These are phyloP conservation scores for Amaranthus hypochondriacus DNA, from an alignment of 148 eudicot genomes.

Conservation along the genomic window DNA sequence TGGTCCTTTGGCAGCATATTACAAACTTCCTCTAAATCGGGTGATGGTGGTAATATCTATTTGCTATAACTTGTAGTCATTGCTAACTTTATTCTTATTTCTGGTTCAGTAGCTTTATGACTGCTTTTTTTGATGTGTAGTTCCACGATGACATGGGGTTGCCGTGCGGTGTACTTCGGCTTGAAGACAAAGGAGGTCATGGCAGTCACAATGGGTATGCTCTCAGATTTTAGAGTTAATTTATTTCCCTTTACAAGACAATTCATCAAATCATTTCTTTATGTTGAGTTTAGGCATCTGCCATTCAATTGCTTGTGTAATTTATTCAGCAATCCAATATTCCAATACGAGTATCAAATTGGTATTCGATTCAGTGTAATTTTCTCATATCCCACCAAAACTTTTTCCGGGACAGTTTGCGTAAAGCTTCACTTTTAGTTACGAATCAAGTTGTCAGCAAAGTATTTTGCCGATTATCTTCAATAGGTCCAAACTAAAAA, in stretches of 20 bases:
- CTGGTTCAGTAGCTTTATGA: neutral
- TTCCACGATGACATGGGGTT: constrained; percentile 89
- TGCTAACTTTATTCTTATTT: neutral
- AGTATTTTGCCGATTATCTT: neutral
- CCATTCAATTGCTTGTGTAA: neutral
- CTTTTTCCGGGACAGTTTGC: neutral
- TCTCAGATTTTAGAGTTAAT: neutral
- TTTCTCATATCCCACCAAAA: neutral
- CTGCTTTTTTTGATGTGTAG: constrained; percentile 30
- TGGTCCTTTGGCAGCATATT: constrained; percentile 93
- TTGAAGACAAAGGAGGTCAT: constrained; percentile 71
- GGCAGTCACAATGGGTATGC: constrained; percentile 86
- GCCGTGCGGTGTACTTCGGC: constrained; percentile 85
- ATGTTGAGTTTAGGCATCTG: neutral
- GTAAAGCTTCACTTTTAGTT: neutral
- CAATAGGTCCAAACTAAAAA: neutral
- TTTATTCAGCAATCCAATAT: neutral
- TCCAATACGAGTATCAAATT: neutral
- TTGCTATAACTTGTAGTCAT: neutral
- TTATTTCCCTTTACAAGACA: neutral
- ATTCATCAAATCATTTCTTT: neutral
- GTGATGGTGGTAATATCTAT: constrained; percentile 59
- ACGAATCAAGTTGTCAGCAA: neutral
- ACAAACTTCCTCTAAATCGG: constrained; percentile 78
- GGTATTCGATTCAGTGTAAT: neutral